Base-by-base conservation (phyloP, 148 eudicot species). In the Rhododendron kiyosumense region DNA sequence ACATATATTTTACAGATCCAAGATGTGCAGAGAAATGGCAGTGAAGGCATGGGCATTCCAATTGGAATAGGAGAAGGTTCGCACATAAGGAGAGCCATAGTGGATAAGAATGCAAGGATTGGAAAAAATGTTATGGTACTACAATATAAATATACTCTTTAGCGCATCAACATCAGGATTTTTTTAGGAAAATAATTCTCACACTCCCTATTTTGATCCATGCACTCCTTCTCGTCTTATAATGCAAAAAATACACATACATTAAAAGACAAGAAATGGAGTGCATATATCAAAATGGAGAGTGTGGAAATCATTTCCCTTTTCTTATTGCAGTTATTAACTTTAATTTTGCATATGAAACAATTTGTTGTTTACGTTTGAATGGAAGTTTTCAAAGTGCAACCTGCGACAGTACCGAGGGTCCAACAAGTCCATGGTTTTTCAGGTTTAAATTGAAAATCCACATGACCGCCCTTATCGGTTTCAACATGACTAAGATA, bases 81-180 rank as follows among this genome's bases (percentile, higher is more conserved):
- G 15, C 84, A 88, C 81, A 89, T 93, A 87, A 86, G 88, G 88
- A 94, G 91, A 85, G 93, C 97, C 57, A 94, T 96, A 76, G 84
- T 96, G 17, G 97, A 96, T 86, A 96, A 94, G 92, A 93, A 96
- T 88, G 96, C 96, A 83, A 94, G 95, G 85, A 92, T 96, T 75
- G 98, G 96, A 43, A 93, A 91, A 88, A 90, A 88, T 90, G 98
- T 96, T 67, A 88, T 76, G 98, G 98, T 96, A 94, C 81, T 77
- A 20, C 7, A 4, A 45, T 67, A 28, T 28, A n/a, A 36, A 46
- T 45, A 7, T n/a, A 69, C 18, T 69, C 5, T 28, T 51, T 67
- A 28, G 32, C 15, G 0, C 20, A 78, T 80, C 57, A 30, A 22
- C 48, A 54, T 71, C 20, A 63, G 78, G 41, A 67, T n/a, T 26